A percentile compares a stretch with the other conserved stretches of the same genome.
phyloP scores from a whole-genome alignment of 1,284 basidiomycete species.

The Entoloma clypeatum region DNA sequence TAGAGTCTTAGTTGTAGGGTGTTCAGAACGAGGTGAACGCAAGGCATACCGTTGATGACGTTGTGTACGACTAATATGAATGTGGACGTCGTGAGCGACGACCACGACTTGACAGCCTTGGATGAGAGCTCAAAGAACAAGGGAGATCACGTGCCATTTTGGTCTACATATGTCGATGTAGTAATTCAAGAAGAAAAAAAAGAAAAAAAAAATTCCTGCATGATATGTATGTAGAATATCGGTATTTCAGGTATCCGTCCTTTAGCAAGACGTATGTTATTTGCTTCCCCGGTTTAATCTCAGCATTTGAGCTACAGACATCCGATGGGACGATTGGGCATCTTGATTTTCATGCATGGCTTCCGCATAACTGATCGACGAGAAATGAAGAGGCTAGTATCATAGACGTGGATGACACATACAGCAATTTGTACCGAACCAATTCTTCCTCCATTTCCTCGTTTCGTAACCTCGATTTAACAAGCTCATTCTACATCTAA shows the following conservation, averaged over 20 bases:
- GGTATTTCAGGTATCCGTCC: no score
- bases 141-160: slow-evolving; percentile 18
- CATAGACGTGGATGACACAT: slow-evolving; percentile 30
- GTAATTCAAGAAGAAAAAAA: neutral
- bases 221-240: no score
- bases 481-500: slow-evolving; percentile 73
- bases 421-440: slow-evolving; percentile 89
- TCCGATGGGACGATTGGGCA: slow-evolving; percentile 68
- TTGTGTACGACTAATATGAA: slow-evolving; percentile 8
- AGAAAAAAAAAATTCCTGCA: no score
- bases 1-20: slow-evolving; percentile 15
- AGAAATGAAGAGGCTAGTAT: slow-evolving; percentile 2
- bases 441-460: slow-evolving; percentile 90
- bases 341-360: slow-evolving; percentile 83
- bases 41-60: slow-evolving; percentile 15
- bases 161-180: slow-evolving; percentile 14
- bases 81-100: slow-evolving; percentile 14
- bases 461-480: slow-evolving; percentile 79
- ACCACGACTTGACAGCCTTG: slow-evolving; percentile 13
- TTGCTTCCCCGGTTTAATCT: slow-evolving; percentile 40
- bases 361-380: slow-evolving; percentile 70
- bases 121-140: slow-evolving; percentile 18
- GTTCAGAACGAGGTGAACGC: slow-evolving; percentile 12
- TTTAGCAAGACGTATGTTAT: slow-evolving; percentile 6
- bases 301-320: slow-evolving; percentile 48